A percentile compares a stretch with the other conserved stretches of the same genome.
These are phyloP conservation scores for Acacia concinna DNA, from an alignment of 331 rosid species.

Conservation along the genomic window DNA sequence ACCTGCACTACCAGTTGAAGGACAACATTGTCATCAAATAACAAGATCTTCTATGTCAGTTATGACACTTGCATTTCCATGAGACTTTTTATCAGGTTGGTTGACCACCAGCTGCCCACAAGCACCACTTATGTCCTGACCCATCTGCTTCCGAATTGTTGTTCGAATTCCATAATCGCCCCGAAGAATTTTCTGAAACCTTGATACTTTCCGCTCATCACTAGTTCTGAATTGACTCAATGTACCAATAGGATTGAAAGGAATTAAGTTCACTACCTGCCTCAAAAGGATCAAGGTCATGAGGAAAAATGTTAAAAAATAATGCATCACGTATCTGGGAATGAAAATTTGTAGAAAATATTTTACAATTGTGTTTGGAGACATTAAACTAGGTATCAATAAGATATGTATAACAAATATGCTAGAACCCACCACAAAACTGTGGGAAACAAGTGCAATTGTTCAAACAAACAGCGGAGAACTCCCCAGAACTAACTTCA, in stretches of 20 bases:
- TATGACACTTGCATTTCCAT: constrained; percentile 40
- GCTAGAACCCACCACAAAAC: not conserved
- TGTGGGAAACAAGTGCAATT: not conserved
- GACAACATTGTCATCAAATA: not conserved
- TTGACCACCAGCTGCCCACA: constrained; percentile 91
- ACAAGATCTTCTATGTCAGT: constrained; percentile 93
- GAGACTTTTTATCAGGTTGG: constrained; percentile 51
- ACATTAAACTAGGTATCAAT: not conserved
- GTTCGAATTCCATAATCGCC: constrained; percentile 82
- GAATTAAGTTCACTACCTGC: constrained; percentile 95
- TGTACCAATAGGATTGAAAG: constrained; percentile 88
- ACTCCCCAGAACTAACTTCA: not conserved
- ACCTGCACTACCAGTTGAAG: not conserved
- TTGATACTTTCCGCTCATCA: constrained; percentile 59
- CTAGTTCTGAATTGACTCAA: constrained; percentile 78
- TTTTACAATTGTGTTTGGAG: not conserved
- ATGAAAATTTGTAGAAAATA: not conserved
- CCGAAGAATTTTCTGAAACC: constrained; percentile 78
- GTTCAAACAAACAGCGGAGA: not conserved
- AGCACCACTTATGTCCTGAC: constrained; percentile 95
- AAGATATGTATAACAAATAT: not conserved
- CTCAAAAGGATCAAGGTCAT: constrained; percentile 28
- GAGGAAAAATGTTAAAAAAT: constrained; percentile 17
- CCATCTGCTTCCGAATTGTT: constrained; percentile 90
- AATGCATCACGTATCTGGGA: not conserved